A percentile compares a stretch with the other conserved stretches of the same genome.
Evolutionary conservation across 2,329 filamentous ascomycete genomes (phyloP).

Genomic region (Elsinoe australis): DNA sequence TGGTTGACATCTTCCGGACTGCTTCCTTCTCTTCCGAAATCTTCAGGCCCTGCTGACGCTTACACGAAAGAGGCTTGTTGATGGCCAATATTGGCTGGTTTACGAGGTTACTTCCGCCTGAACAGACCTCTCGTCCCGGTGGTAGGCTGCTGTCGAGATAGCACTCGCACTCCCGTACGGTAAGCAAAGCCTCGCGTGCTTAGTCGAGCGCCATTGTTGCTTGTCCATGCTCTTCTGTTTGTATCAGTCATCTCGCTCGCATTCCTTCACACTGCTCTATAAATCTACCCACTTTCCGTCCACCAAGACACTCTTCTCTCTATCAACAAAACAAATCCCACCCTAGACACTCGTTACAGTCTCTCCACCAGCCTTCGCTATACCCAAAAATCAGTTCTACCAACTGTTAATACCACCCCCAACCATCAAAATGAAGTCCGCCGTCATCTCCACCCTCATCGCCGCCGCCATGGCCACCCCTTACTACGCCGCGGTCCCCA

Average conservation of each 20-base stretch:
- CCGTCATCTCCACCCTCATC: constrained; percentile 22
- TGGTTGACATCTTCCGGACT: not conserved
- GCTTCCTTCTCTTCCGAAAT: not conserved
- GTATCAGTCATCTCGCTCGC: constrained; percentile 3
- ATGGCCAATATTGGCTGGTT: not conserved
- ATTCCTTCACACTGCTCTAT: constrained; percentile 3
- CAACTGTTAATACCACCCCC: not conserved
- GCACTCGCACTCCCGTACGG: too few species aligned
- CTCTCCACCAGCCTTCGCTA: not conserved
- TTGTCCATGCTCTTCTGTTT: constrained; percentile 8
- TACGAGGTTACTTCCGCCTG: too few species aligned
- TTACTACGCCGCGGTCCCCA: constrained; percentile 29
- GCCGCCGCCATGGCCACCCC: constrained; percentile 33
- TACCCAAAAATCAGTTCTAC: not conserved
- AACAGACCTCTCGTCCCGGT: too few species aligned
- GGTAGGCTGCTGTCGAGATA: not conserved
- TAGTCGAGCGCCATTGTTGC: constrained; percentile 3
- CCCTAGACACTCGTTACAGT: constrained; percentile 16
- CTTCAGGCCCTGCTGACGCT: not conserved
- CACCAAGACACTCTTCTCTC: not conserved
- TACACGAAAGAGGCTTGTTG: not conserved
- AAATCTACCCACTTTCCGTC: constrained; percentile 2
- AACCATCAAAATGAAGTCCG: constrained; percentile 40
- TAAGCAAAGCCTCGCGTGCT: too few species aligned
- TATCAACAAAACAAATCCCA: not conserved